Base-by-base conservation (phyloP, 1,284 basidiomycete genomes). In the Marasmius oreades region DNA sequence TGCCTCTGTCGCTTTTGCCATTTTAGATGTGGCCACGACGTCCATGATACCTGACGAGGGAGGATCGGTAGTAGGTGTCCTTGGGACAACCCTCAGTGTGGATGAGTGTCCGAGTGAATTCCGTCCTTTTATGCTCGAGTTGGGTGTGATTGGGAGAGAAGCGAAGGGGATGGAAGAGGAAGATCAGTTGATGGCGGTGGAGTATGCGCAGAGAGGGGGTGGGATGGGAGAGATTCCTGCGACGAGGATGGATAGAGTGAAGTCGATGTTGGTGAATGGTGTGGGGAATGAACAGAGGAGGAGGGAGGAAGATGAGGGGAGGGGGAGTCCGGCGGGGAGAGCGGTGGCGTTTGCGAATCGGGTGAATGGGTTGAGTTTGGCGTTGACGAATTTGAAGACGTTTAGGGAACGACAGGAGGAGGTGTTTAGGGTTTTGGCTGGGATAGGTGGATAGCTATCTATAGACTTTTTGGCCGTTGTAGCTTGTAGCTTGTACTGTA, bases 401-500 rank as follows among this genome's bases (percentile, higher is more conserved):
- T 93, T 93, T 66, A 80, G 75, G 61, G 86, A 91, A 63, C 68
- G 88, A 52, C 88, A 91, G 69, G 77, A 77, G 2, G 77, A 82
- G 55, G 86, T 90, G 11, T 92, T 92, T 67, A 80, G 80, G 66
- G 82, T 92, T 7, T 70, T 90, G 37, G 73, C 75, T 34, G 78
- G 82, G 6, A 66, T 74, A 55, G 59, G 61, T 11, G 56, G 52
- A 18, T 57, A 36, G 47, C 51, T 43, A 22, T 20, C 26, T 16
- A 11, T 37, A 5, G 7, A 37, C 12, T 36, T 37, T 12, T 12
- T 5, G 36, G n/a, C 12, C 36, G n/a, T n/a, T 37, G 36, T 37
- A 5, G 12, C 36, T 37, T 37, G 5, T n/a, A n/a, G 12, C 12
- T 10, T 31, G 28, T 31, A 31, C 28, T 31, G 28, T 31, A 5